phyloP scores from a whole-genome alignment of 2,329 filamentous ascomycete genomes.

The Hymenoscyphus linearis region DNA sequence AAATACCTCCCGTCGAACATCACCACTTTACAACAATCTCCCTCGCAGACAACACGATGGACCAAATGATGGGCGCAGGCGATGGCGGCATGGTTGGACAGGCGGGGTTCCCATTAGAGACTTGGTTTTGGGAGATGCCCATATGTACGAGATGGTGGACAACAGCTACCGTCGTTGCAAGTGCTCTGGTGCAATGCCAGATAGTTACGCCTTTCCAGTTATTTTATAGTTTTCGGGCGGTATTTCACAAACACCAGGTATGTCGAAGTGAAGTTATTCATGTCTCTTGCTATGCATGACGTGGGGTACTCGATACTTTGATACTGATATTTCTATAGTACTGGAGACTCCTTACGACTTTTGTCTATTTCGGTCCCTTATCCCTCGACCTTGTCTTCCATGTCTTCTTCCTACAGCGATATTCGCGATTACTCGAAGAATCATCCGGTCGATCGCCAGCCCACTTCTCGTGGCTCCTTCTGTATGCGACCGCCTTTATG shows the following conservation, averaged over 20 bases:
- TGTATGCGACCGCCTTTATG: slow-evolving; percentile 77
- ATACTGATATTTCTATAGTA: slow-evolving; percentile 52
- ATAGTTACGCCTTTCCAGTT: slow-evolving; percentile 90
- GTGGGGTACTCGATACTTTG: background rate
- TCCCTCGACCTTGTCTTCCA: slow-evolving; percentile 94
- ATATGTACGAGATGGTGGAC: slow-evolving; percentile 97
- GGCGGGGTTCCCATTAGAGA: slow-evolving; percentile 74
- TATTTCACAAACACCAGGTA: slow-evolving; percentile 90
- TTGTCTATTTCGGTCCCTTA: slow-evolving; percentile 94
- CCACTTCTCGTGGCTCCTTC: slow-evolving; percentile 89
- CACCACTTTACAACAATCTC: background rate
- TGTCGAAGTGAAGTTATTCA: slow-evolving; percentile 26
- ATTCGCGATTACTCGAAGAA: slow-evolving; percentile 91
- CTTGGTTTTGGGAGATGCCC: slow-evolving; percentile 99
- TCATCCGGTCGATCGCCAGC: slow-evolving; percentile 87
- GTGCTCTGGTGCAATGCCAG: slow-evolving; percentile 86
- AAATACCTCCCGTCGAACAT: background rate
- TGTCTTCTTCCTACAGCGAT: slow-evolving; percentile 96
- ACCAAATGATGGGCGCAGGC: slow-evolving; percentile 33
- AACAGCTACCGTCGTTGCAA: slow-evolving; percentile 81
- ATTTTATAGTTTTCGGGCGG: slow-evolving; percentile 91
- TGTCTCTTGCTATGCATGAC: background rate
- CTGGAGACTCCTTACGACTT: slow-evolving; percentile 93
- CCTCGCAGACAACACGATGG: slow-evolving; percentile 23
- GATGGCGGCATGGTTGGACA: slow-evolving; percentile 41